Evolutionary conservation across 2,329 filamentous ascomycete species (phyloP).

Genomic region (Cladosporium sphaerospermum): DNA sequence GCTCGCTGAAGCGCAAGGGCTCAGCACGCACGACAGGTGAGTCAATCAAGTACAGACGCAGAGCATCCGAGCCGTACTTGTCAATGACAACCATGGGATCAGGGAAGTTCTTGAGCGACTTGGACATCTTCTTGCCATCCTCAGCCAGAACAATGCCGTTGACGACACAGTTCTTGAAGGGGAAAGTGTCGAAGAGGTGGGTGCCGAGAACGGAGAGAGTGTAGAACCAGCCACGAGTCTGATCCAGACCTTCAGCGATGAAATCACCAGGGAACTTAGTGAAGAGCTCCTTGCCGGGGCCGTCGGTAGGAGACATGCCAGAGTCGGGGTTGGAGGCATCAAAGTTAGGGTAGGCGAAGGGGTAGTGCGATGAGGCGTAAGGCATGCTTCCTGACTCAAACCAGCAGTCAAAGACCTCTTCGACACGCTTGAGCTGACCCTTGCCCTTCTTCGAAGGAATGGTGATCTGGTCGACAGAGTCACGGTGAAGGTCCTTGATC

Average conservation of each 20-base stretch:
- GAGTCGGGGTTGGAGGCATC: slow-evolving; percentile 25
- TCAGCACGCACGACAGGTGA: slow-evolving; percentile 91
- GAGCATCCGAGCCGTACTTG: slow-evolving; percentile 84
- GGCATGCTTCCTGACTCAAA: slow-evolving; percentile 96
- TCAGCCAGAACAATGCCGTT: slow-evolving; percentile 91
- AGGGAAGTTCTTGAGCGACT: slow-evolving; percentile 92
- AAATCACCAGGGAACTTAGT: slow-evolving; percentile 85
- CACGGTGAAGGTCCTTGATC: slow-evolving; percentile 78
- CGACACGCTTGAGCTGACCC: slow-evolving; percentile 69
- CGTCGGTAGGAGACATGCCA: slow-evolving; percentile 22
- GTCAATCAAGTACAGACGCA: slow-evolving; percentile 94
- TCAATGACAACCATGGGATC: slow-evolving; percentile 78
- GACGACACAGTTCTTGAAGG: slow-evolving; percentile 94
- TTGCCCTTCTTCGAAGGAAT: slow-evolving; percentile 88
- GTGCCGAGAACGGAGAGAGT: slow-evolving; percentile 83
- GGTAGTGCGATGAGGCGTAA: slow-evolving; percentile 84
- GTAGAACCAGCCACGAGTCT: slow-evolving; percentile 96
- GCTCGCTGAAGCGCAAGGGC: slow-evolving; percentile 83
- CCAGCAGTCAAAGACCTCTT: slow-evolving; percentile 95
- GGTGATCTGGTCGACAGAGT: slow-evolving; percentile 89
- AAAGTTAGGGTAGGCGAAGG: slow-evolving; percentile 74
- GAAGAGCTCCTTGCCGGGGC: slow-evolving; percentile 54
- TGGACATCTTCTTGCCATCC: slow-evolving; percentile 98
- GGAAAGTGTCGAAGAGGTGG: slow-evolving; percentile 75
- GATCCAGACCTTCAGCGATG: slow-evolving; percentile 87